Percentiles rank a stretch among this genome's conserved stretches.
phyloP scores from a whole-genome alignment of 805 yeast species.

The Nakazawaea ambrosiae region DNA sequence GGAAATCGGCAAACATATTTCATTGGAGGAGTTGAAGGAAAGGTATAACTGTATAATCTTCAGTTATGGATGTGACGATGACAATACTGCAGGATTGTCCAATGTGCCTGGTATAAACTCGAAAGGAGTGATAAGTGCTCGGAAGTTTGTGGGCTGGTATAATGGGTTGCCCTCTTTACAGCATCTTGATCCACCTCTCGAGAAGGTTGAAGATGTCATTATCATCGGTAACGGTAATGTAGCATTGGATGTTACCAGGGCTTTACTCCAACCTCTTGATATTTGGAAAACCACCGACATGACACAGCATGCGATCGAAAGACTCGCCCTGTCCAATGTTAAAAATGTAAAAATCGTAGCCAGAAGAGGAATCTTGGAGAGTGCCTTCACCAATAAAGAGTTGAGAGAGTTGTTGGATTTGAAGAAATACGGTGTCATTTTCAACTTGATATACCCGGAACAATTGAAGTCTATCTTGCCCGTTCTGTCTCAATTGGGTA shows the following conservation, averaged over 20 bases:
- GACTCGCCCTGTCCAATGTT: slow-evolving; percentile 48
- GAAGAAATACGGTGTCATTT: slow-evolving; percentile 35
- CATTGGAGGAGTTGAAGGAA: slow-evolving; percentile 38
- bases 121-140: slow-evolving; percentile 70
- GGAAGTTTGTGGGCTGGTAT: slow-evolving; percentile 93
- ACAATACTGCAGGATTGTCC: slow-evolving; percentile 41
- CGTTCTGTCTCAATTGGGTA: slow-evolving; percentile 27
- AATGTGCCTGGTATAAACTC: slow-evolving; percentile 50
- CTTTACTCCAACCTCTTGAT: slow-evolving; percentile 53
- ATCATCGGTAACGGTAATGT: slow-evolving; percentile 98
- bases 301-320: slow-evolving; percentile 46
- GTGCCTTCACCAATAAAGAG: slow-evolving; percentile 91
- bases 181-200: slow-evolving; percentile 48
- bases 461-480: slow-evolving; percentile 23
- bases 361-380: slow-evolving; percentile 76
- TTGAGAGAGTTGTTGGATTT: slow-evolving; percentile 75
- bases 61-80: slow-evolving; percentile 75
- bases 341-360: slow-evolving; percentile 68
- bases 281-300: slow-evolving; percentile 73
- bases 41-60: slow-evolving; percentile 69
- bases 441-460: slow-evolving; percentile 40
- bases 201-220: slow-evolving; percentile 54
- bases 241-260: slow-evolving; percentile 83
- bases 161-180: slow-evolving; percentile 74
- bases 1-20: slow-evolving; percentile 55